These are phyloP conservation scores for Hibiscus mutabilis DNA, from an alignment of 345 rosid species.

Conservation along the genomic window DNA sequence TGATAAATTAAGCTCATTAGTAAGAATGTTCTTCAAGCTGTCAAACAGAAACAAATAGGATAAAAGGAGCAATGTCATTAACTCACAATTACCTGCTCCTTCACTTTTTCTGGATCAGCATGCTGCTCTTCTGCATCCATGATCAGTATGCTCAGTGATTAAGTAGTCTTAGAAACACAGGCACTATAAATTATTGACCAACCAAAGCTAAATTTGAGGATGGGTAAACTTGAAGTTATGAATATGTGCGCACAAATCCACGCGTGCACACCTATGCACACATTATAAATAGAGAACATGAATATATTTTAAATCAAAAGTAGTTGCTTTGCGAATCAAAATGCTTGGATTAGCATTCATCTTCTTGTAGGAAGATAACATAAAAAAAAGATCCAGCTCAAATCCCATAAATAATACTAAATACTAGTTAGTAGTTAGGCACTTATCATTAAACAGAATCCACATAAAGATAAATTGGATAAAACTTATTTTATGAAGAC, in stretches of 20 bases:
- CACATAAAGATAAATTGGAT: not conserved
- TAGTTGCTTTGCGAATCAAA: not conserved
- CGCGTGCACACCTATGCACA: slow-evolving; percentile 31
- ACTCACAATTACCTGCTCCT: slow-evolving; percentile 62
- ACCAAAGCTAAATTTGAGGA: slow-evolving; percentile 38
- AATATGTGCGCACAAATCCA: slow-evolving; percentile 35
- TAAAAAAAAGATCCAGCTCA: slow-evolving; percentile 6
- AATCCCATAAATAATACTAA: not conserved
- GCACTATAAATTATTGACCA: slow-evolving; percentile 41
- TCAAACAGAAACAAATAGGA: slow-evolving; percentile 3
- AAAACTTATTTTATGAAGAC: no score
- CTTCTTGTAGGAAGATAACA: not conserved
- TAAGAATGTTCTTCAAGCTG: not conserved
- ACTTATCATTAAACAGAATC: not conserved
- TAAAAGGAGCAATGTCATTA: slow-evolving; percentile 11
- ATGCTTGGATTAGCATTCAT: not conserved
- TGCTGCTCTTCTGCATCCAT: slow-evolving; percentile 81
- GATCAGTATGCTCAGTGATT: slow-evolving; percentile 52
- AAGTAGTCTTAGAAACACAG: slow-evolving; percentile 45
- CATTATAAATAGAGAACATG: slow-evolving; percentile 24
- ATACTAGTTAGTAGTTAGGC: not conserved
- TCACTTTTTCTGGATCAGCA: slow-evolving; percentile 55
- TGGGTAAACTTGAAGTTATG: slow-evolving; percentile 38
- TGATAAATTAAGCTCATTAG: slow-evolving; percentile 13
- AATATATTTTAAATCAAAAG: slow-evolving; percentile 12